Evolutionary conservation across 2,329 filamentous ascomycete species (phyloP), one percentile per base, ranked within the genome.

Genomic region (Colletotrichum sp.): DNA sequence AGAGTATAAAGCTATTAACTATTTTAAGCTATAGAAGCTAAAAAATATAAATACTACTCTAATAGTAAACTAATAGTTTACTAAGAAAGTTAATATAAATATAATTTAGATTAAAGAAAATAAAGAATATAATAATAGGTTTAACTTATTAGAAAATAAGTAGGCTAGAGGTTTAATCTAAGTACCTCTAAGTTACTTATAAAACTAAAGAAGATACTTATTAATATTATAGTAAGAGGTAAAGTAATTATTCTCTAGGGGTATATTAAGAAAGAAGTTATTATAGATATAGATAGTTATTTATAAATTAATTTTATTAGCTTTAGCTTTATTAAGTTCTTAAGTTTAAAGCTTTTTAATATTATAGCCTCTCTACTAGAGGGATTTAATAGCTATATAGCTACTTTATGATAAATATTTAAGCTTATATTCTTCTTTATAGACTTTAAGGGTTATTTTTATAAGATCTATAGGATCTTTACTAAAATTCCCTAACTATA

Each of bases 111-210:
- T 57, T 57, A 27, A 13, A 8, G 0, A 55, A 27, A 1, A 27
- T 7, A 5, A 13, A 25, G n/a, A 22, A 13, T 12, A 15, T 22
- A 25, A 25, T 55, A 55, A 55, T n/a, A 22, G 13, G 3, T 3
- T 55, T 55, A 55, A 55, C 9, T 55, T 12, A n/a, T 12, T n/a
- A 60, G 1, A 32, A 71, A 39, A 59, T 22, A 59, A 15, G 6
- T 36, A 34, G 8, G 1, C 6, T 36, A 36, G 2, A 16, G 6
- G 13, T 36, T 36, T 15, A 16, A 36, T 36, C 2, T 36, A 36
- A 2, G 1, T 8, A 36, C 1, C 1, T 15, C 5, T 15, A 36
- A 7, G 4, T 1, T 36, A 16, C 3, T 8, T 36, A 36, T 36
- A 36, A 36, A 16, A 36, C 34, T 36, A 36, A 1, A 36, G 3